Conservation (phyloP, 2,329 filamentous ascomycete species). For the Ceratocystis lukuohia region DNA sequence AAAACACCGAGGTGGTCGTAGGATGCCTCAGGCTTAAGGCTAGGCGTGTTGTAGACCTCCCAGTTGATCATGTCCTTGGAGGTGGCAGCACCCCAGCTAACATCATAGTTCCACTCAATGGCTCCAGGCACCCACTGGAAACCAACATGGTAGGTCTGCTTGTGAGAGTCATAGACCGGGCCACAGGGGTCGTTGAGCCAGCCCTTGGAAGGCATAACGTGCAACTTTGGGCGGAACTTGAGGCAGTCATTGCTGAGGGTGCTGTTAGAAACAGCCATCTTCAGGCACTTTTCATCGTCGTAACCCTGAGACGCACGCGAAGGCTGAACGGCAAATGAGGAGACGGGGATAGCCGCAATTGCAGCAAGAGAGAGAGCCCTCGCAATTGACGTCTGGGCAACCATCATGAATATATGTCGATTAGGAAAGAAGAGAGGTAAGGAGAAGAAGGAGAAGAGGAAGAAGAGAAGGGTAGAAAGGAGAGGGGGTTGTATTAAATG, state of each 20-base stretch:
- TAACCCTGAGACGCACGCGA: background rate
- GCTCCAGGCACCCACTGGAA: slow-evolving; percentile 27
- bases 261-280: slow-evolving; percentile 14
- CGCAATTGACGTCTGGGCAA: slow-evolving; percentile 4
- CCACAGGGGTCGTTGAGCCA: slow-evolving; percentile 33
- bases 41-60: slow-evolving; percentile 20
- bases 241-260: slow-evolving; percentile 16
- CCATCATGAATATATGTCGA: slow-evolving; percentile 9
- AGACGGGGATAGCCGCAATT: background rate
- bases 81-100: slow-evolving; percentile 28
- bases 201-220: slow-evolving; percentile 30
- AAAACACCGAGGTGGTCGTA: slow-evolving; percentile 35
- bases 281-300: slow-evolving; percentile 8
- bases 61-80: slow-evolving; percentile 30
- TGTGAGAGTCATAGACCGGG: slow-evolving; percentile 33
- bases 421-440: background rate
- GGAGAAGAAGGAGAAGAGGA: background rate
- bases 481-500: background rate
- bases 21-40: slow-evolving; percentile 22
- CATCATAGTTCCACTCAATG: slow-evolving; percentile 22
- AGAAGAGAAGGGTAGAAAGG: background rate
- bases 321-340: slow-evolving; percentile 1
- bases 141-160: slow-evolving; percentile 33
- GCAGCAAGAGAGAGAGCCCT: slow-evolving; percentile 13
- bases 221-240: slow-evolving; percentile 26